Evolutionary conservation across 1,284 basidiomycete species (phyloP).

Genomic region (Cutaneotrichosporon sp.): DNA sequence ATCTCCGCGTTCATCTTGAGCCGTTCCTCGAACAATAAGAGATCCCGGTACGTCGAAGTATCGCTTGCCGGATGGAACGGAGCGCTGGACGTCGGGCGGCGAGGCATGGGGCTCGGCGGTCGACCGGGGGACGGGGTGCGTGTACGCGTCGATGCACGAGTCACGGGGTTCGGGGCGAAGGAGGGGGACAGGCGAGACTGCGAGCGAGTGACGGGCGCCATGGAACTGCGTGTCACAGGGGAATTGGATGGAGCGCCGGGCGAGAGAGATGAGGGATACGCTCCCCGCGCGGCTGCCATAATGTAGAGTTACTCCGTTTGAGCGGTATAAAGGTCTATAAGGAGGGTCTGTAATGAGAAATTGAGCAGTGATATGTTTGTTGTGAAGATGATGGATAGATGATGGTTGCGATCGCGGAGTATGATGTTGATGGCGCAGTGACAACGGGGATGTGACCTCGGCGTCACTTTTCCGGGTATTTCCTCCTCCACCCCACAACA

Average conservation of each 20-base stretch:
- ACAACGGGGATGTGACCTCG: too few relatives aligned
- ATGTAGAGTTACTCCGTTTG: too few relatives aligned
- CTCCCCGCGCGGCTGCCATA: too few relatives aligned
- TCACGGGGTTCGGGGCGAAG: background rate
- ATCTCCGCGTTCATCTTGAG: slow-evolving; percentile 86
- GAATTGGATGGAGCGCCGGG: background rate
- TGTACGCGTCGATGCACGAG: background rate
- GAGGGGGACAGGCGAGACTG: background rate
- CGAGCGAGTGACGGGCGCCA: background rate
- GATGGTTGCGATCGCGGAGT: too few relatives aligned
- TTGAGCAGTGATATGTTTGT: too few relatives aligned
- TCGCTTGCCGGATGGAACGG: slow-evolving; percentile 63
- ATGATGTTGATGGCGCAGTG: too few relatives aligned
- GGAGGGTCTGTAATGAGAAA: too few relatives aligned
- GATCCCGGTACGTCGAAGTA: slow-evolving; percentile 73
- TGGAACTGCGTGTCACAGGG: background rate
- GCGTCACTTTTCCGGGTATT: too few relatives aligned
- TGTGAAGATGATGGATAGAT: too few relatives aligned
- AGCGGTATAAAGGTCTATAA: too few relatives aligned
- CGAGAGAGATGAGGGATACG: background rate
- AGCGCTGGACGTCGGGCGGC: slow-evolving; percentile 3
- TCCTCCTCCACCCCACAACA: too few relatives aligned
- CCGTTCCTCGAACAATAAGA: slow-evolving; percentile 91
- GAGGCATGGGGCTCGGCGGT: background rate
- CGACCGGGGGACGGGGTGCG: background rate